Evolutionary conservation across 2,329 filamentous ascomycete genomes (phyloP), one percentile per base, ranked within the genome.

Genomic region (Hypoxylon sp.): DNA sequence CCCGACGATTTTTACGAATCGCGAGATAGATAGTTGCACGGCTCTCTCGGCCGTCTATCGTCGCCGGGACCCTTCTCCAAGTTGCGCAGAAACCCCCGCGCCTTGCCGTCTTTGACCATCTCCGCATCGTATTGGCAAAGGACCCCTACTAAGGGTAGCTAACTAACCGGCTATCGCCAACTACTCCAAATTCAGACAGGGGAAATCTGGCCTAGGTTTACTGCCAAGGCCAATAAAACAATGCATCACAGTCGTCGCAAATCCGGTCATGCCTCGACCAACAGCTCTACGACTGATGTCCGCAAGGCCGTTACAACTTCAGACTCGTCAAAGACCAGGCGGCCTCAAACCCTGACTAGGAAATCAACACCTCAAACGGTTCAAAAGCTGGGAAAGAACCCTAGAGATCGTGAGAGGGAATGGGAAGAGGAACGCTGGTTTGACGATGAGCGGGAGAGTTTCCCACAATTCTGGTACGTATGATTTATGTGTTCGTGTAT

Each of bases 381-480:
- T 44, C 83, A 83, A 64, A 88, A 86, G 77, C 78, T 85, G 65
- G 83, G 85, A 59, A 86, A 84, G 73, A 84, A 81, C 67, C 81
- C 84, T 10, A 83, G 83, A 60, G 84, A 87, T 52, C 81, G 84
- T 26, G 85, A 88, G 72, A 81, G 81, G 66, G 83, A 87, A 68
- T 80, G 81, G 75, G 82, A 85, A 64, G 84, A 86, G 37, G 81
- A 83, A 65, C 79, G 78, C 53, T 83, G 82, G 76, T 87, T 82
- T 77, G 84, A 87, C 58, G 85, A 89, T 60, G 87, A 89, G 74
- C 82, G 87, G 61, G 88, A 90, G 75, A 88, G 85, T 78, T 90
- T 91, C 70, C 88, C 88, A 22, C 88, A 90, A 76, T 90, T 84
- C 75, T 91, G 88, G 88, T 91, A 84, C 64, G 87, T 85, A 63